Conservation (phyloP, 352 stramenopile genomes). For the Elongisporangium prolatum region DNA sequence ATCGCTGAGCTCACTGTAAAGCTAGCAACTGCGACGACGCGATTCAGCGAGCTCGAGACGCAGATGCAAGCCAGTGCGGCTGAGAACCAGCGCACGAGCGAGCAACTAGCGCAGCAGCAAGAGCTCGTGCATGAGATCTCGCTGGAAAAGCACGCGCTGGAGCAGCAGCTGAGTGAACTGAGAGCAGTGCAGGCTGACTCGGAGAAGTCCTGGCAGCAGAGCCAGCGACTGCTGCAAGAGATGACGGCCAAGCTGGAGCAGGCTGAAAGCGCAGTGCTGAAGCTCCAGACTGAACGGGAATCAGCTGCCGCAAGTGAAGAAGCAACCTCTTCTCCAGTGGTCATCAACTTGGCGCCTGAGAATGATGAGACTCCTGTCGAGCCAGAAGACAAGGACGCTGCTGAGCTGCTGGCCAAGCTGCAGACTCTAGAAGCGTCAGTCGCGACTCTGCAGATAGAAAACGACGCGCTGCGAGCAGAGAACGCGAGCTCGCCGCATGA, state of each 20-base stretch:
- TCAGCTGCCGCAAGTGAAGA: neutral
- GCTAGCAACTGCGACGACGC: slow-evolving; percentile 36
- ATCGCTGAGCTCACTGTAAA: slow-evolving; percentile 14
- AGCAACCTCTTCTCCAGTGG: neutral
- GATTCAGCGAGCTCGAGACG: slow-evolving; percentile 33
- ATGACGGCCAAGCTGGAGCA: no score
- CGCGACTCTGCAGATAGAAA: slow-evolving; percentile 4
- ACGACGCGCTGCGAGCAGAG: slow-evolving; percentile 5
- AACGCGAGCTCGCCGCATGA: slow-evolving; percentile 9
- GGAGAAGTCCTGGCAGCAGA: slow-evolving; percentile 3
- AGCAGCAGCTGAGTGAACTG: slow-evolving; percentile 20
- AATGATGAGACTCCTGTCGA: slow-evolving; percentile 4
- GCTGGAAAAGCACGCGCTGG: slow-evolving; percentile 16
- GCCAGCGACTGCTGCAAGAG: no score
- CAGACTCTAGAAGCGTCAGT: slow-evolving; percentile 1
- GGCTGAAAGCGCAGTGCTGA: neutral
- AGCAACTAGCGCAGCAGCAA: slow-evolving; percentile 18
- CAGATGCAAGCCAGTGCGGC: slow-evolving; percentile 21
- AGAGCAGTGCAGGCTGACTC: slow-evolving; percentile 1
- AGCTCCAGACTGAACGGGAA: neutral
- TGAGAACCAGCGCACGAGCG: slow-evolving; percentile 7
- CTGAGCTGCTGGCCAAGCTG: slow-evolving; percentile 7
- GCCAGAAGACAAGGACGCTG: slow-evolving; percentile 3
- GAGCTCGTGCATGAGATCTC: slow-evolving; percentile 22
- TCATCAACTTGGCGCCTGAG: neutral